A percentile compares a stretch with the other conserved stretches of the same genome.
Evolutionary conservation across 208 protist species (phyloP).

Genomic region (Crithidia sp.): DNA sequence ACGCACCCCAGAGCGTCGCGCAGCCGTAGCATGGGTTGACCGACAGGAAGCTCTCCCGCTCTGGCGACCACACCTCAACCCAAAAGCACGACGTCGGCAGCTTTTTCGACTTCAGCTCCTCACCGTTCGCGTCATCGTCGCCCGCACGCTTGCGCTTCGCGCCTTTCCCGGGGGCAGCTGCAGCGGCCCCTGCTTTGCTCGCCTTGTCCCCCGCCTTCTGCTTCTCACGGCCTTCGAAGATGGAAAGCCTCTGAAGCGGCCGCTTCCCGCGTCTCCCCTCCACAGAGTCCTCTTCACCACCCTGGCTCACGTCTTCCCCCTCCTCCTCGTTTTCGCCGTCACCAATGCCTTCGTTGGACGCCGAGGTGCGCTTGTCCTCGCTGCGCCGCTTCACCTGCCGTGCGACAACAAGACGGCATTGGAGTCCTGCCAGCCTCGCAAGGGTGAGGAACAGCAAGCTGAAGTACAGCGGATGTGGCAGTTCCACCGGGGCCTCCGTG

Average conservation of each 20-base stretch:
- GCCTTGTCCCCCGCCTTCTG: constrained; percentile 6
- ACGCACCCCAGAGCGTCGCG: constrained; percentile 80
- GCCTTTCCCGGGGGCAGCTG: neutral
- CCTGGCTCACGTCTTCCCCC: neutral
- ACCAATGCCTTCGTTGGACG: neutral
- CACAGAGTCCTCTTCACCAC: constrained; percentile 8
- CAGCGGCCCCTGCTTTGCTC: neutral
- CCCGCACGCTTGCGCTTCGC: constrained; percentile 7
- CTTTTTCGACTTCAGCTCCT: constrained; percentile 48
- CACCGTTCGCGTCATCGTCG: constrained; percentile 13
- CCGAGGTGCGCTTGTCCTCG: constrained; percentile 9
- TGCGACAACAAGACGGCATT: constrained; percentile 55
- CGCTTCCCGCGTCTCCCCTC: neutral
- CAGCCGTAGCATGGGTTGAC: constrained; percentile 83
- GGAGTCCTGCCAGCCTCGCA: constrained; percentile 48
- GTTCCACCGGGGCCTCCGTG: constrained; percentile 10
- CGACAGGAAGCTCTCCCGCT: constrained; percentile 78
- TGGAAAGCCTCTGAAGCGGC: constrained; percentile 35
- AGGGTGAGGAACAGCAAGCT: constrained; percentile 57
- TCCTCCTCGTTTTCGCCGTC: constrained; percentile 11
- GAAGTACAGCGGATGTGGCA: constrained; percentile 66
- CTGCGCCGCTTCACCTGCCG: constrained; percentile 22
- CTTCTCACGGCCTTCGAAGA: constrained; percentile 38
- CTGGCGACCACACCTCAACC: constrained; percentile 88
- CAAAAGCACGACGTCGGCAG: constrained; percentile 83